Percentiles rank a stretch among this genome's conserved stretches.
Evolutionary conservation across 768 basidiomycete species (phyloP).

Genomic region (Filobasidium floriforme): DNA sequence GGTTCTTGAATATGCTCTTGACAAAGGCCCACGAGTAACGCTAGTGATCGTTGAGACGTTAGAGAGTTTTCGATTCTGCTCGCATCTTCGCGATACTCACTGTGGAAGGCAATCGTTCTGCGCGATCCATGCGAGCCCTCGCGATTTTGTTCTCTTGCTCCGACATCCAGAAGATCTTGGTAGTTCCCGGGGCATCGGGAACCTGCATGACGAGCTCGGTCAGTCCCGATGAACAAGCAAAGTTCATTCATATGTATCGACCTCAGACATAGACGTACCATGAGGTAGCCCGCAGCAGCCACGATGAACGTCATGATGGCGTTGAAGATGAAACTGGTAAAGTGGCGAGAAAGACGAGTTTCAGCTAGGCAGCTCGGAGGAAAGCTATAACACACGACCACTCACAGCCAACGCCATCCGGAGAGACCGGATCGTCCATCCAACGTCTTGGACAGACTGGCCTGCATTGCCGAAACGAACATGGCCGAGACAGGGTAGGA

Average conservation of each 20-base stretch:
- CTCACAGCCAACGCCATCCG: slow-evolving; percentile 30
- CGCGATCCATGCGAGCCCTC: slow-evolving; percentile 22
- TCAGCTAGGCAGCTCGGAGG: neutral
- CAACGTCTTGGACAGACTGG: slow-evolving; percentile 25
- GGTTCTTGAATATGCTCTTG: slow-evolving; percentile 18
- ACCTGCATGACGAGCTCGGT: slow-evolving; percentile 9
- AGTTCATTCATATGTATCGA: neutral
- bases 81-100: slow-evolving; percentile 3
- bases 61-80: neutral
- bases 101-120: slow-evolving; percentile 24
- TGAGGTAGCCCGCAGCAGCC: slow-evolving; percentile 22
- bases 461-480: slow-evolving; percentile 29
- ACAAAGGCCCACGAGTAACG: slow-evolving; percentile 18
- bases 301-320: slow-evolving; percentile 30
- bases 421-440: slow-evolving; percentile 22
- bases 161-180: slow-evolving; percentile 28
- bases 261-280: slow-evolving; percentile 11
- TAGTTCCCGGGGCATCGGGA: slow-evolving; percentile 23
- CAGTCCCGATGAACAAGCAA: neutral
- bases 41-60: neutral
- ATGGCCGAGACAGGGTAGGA: slow-evolving; percentile 28
- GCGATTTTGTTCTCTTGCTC: slow-evolving; percentile 26
- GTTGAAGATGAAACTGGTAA: slow-evolving; percentile 17
- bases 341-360: neutral
- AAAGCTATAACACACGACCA: neutral